Percentiles rank a stretch among this genome's conserved stretches.
Conservation (phyloP, 306 rosid genomes). For the Prunus campanulata region DNA sequence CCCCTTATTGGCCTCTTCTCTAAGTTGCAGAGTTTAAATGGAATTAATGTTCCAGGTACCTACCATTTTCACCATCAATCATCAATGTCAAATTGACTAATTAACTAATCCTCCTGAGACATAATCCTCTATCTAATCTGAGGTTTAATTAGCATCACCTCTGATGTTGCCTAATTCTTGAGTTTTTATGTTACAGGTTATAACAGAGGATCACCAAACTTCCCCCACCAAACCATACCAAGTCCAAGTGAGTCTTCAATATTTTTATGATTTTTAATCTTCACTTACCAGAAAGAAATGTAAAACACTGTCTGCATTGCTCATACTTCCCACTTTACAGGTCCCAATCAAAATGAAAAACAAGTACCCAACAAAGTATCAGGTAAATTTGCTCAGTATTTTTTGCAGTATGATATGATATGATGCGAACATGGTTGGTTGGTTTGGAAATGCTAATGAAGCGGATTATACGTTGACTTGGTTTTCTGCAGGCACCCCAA, state of each 20-base stretch:
- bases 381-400: too few relatives aligned
- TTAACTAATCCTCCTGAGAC: neutral
- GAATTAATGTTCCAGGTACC: conserved; percentile 31
- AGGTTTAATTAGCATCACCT: neutral
- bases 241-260: conserved; percentile 27
- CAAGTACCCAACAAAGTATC: neutral
- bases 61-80: neutral
- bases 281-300: too few relatives aligned
- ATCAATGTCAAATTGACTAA: too few relatives aligned
- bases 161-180: neutral
- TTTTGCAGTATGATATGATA: too few relatives aligned
- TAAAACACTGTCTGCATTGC: too few relatives aligned
- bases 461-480: too few relatives aligned
- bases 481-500: conserved; percentile 40
- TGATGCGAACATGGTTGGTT: too few relatives aligned
- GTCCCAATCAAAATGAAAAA: conserved; percentile 17
- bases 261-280: too few relatives aligned
- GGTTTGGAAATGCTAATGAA: too few relatives aligned
- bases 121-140: neutral
- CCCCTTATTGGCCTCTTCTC: conserved; percentile 80
- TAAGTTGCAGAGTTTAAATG: conserved; percentile 62
- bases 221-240: conserved; percentile 19
- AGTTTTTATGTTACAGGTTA: conserved; percentile 27
- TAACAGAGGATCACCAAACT: conserved; percentile 26
- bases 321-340: conserved; percentile 22